Conservation (phyloP, 306 rosid genomes). For the Trifolium fragiferum region DNA sequence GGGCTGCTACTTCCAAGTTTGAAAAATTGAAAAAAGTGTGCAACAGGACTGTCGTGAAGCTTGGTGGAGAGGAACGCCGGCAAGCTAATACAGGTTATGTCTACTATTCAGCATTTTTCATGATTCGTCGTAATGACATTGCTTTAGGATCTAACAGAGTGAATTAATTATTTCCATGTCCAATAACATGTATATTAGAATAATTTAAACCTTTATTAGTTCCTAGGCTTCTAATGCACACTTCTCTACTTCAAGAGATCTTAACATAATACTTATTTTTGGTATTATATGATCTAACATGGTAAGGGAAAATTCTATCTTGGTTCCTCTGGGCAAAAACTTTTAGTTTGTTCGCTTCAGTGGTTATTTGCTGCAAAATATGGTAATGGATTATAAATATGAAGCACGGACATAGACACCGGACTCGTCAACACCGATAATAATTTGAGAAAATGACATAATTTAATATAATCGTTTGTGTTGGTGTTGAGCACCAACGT, state of each 20-base stretch:
- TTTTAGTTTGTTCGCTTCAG: constrained; percentile 31
- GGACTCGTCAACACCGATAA: too few species aligned
- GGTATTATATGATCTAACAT: constrained; percentile 7
- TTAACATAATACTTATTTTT: constrained; percentile 15
- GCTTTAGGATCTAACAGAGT: not conserved
- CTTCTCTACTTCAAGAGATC: constrained; percentile 6
- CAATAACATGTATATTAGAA: constrained; percentile 9
- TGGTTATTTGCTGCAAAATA: not conserved
- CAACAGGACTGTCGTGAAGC: constrained; percentile 51
- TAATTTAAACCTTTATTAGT: constrained; percentile 11
- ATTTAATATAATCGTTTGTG: too few species aligned
- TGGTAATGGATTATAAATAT: not conserved
- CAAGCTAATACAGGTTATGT: constrained; percentile 65
- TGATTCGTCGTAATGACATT: constrained; percentile 19
- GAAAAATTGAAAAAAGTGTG: constrained; percentile 69
- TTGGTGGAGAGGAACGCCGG: constrained; percentile 51
- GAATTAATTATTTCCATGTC: constrained; percentile 14
- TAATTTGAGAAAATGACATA: too few species aligned
- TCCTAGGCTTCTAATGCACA: constrained; percentile 11
- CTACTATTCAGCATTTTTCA: not conserved
- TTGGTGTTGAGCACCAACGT: too few species aligned
- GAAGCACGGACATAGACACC: too few species aligned
- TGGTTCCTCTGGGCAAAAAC: constrained; percentile 1
- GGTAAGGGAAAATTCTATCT: constrained; percentile 12
- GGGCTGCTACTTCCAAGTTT: constrained; percentile 69